Evolutionary conservation across 2,329 filamentous ascomycete genomes (phyloP).

Genomic region (Curvularia lunata): DNA sequence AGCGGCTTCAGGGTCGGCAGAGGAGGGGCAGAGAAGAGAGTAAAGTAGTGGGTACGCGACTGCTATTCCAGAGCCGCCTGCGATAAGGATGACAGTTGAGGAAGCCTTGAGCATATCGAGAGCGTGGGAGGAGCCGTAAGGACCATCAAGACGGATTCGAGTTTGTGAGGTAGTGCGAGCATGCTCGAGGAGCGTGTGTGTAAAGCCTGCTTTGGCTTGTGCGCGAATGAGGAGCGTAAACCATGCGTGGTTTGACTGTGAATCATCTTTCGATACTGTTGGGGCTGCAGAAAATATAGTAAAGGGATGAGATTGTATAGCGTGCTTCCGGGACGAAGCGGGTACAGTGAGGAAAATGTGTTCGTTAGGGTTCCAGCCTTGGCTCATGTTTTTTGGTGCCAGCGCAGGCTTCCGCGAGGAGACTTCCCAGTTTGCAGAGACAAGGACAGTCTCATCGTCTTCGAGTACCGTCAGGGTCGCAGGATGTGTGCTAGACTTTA

Average conservation of each 20-base stretch:
- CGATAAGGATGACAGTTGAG: conserved; percentile 62
- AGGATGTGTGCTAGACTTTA: conserved; percentile 57
- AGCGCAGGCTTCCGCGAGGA: conserved; percentile 17
- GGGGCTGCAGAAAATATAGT: conserved; percentile 69
- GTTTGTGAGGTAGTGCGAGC: conserved; percentile 55
- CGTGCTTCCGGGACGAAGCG: conserved; percentile 58
- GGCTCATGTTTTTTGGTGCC: conserved; percentile 46
- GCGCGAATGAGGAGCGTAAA: conserved; percentile 66
- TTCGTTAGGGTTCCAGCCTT: conserved; percentile 67
- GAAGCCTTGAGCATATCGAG: conserved; percentile 60
- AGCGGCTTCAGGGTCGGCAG: conserved; percentile 25
- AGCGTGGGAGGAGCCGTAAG: conserved; percentile 66
- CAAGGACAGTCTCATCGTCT: conserved; percentile 62
- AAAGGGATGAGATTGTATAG: conserved; percentile 69
- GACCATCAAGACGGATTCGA: conserved; percentile 65
- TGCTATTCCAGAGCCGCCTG: conserved; percentile 69
- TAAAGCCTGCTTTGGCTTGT: conserved; percentile 62
- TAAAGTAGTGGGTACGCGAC: conserved; percentile 67
- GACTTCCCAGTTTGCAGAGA: conserved; percentile 55
- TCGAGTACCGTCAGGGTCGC: conserved; percentile 62
- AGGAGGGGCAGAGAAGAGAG: conserved; percentile 51
- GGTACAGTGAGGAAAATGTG: conserved; percentile 70
- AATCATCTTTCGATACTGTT: conserved; percentile 48
- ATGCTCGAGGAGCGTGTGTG: conserved; percentile 60
- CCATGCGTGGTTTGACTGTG: conserved; percentile 54